Base-by-base conservation (phyloP, 345 rosid genomes). In the Hibiscus trionum region DNA sequence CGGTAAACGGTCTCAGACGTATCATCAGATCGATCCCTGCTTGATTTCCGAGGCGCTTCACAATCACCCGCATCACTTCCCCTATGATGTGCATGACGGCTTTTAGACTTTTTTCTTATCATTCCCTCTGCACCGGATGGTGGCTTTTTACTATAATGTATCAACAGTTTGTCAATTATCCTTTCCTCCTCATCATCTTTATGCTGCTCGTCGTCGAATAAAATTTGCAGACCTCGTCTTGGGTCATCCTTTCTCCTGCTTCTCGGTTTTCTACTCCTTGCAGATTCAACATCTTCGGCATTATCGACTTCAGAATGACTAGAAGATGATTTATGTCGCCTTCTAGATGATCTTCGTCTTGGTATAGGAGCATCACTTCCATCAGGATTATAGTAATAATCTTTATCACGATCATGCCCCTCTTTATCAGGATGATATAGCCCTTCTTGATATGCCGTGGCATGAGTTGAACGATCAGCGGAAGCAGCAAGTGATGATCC, bases 101-200 rank as follows among this genome's bases (percentile, higher is more conserved):
- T 87, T 80, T 75, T 90, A 19, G 89, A 73, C 73, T 80, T 88
- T 78, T 84, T 83, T 68, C 80, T 82, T 77, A 72, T 55, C 73
- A 66, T 71, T 59, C 46, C 85, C 60, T 79, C 80, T 61, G 90
- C 98, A 58, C 16, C 73, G 27, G 87, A 77, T 2, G 96, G 75
- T 3, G 98, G 87, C 66, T 92, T 95, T 77, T 73, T 87, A 76
- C 99, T 90, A 82, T 92, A 95, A 75, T 92, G 97, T 56, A 95
- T 82, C 77, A 95, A 81, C 70, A 95, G 90, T 75, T 84, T 90
- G 74, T 92, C 98, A 72, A 92, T 90, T 71, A 89, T 85, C 83
- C 79, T 88, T 72, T 95, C 99, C 86, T 59, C 62, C 3, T 80
- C 86, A 61, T 90, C 92, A 15, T 77, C 79, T 75, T 77, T 74